Evolutionary conservation across 1,139 yeast genomes (phyloP).

Genomic region (Geotrichum restrictum): DNA sequence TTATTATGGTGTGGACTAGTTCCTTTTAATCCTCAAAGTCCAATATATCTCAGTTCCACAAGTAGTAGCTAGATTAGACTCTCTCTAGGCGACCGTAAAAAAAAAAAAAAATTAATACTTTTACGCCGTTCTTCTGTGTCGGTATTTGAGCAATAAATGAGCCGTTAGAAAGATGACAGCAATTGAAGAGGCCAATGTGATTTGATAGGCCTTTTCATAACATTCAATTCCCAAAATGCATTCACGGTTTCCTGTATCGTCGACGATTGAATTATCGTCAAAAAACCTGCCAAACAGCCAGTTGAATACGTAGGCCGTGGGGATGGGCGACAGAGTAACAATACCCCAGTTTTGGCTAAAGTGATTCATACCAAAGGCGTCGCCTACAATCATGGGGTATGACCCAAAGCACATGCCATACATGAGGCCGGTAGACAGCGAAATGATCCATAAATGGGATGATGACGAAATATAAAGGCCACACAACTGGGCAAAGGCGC

Average conservation of each 20-base stretch:
- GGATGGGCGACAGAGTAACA: slow-evolving; percentile 43
- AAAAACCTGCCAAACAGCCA: slow-evolving; percentile 40
- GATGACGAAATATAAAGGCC: slow-evolving; percentile 37
- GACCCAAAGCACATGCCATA: slow-evolving; percentile 80
- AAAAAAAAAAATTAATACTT: too few species aligned
- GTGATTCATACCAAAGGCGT: slow-evolving; percentile 64
- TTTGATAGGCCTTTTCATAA: slow-evolving; percentile 27
- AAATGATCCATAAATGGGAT: slow-evolving; percentile 48
- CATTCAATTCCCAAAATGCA: slow-evolving; percentile 28
- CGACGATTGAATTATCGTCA: slow-evolving; percentile 33
- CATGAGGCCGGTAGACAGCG: slow-evolving; percentile 63
- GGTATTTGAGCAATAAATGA: background rate
- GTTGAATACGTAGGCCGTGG: slow-evolving; percentile 40
- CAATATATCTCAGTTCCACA: too few species aligned
- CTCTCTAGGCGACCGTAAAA: too few species aligned
- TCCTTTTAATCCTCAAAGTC: too few species aligned
- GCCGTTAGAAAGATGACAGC: background rate
- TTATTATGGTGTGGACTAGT: too few species aligned
- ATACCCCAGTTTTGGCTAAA: slow-evolving; percentile 83
- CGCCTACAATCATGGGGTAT: slow-evolving; percentile 75
- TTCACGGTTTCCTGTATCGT: slow-evolving; percentile 24
- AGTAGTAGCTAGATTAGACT: too few species aligned
- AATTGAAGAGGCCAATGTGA: slow-evolving; percentile 27
- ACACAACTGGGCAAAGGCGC: slow-evolving; percentile 41
- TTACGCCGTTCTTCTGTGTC: background rate